These are phyloP conservation scores for Jamesozyma spencerorum DNA, from an alignment of 805 yeast species.

Conservation along the genomic window DNA sequence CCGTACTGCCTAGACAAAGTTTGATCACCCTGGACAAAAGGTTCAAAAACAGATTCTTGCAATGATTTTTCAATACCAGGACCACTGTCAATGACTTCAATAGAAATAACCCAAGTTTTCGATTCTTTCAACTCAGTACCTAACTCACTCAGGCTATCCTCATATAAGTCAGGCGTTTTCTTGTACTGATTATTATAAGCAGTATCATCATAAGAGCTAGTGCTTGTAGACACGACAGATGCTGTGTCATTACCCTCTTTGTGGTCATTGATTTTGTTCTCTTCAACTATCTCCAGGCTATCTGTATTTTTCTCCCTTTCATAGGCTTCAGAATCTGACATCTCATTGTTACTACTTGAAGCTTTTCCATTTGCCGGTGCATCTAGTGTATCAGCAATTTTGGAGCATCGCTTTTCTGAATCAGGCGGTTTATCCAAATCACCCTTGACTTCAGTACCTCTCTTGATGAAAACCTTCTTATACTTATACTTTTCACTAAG, in stretches of 20 bases:
- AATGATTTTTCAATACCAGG: conserved; percentile 83
- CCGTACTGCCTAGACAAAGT: conserved; percentile 85
- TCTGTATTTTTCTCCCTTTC: not conserved
- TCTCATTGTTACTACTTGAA: not conserved
- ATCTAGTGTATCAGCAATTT: not conserved
- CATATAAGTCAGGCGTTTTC: conserved; percentile 19
- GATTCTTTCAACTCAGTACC: conserved; percentile 20
- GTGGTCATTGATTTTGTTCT: not conserved
- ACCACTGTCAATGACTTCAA: conserved; percentile 82
- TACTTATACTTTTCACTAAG: conserved; percentile 36
- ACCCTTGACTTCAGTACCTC: conserved; percentile 13
- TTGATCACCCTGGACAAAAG: conserved; percentile 95
- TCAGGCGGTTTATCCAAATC: not conserved
- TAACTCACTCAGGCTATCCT: conserved; percentile 15
- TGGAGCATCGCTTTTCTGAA: conserved; percentile 1
- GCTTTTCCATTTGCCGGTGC: not conserved
- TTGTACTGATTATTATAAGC: conserved; percentile 37
- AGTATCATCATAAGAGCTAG: conserved; percentile 36
- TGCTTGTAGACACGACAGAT: conserved; percentile 17
- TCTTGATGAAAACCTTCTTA: conserved; percentile 39
- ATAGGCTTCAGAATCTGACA: not conserved
- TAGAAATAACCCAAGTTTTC: conserved; percentile 34
- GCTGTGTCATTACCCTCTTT: conserved; percentile 4
- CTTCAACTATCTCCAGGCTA: not conserved
- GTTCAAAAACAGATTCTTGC: conserved; percentile 84